phyloP scores from a whole-genome alignment of 306 rosid genomes.

The Rosa rugosa region DNA sequence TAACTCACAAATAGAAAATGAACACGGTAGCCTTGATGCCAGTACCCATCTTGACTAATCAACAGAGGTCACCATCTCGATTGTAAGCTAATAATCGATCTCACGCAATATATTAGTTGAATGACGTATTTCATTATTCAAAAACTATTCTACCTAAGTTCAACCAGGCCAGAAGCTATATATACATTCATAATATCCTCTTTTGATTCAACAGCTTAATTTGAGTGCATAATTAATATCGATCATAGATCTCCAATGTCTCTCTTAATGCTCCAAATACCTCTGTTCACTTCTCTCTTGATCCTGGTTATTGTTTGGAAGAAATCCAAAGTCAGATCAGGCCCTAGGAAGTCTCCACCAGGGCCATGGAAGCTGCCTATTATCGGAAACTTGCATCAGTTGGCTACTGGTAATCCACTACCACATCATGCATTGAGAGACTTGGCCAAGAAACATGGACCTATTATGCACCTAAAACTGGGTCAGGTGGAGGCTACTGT shows the following conservation, averaged over 20 bases:
- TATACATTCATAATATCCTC: too few relatives aligned
- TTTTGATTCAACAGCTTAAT: too few relatives aligned
- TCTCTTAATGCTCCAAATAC: neutral
- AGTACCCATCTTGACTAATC: too few relatives aligned
- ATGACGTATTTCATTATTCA: too few relatives aligned
- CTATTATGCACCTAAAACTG: slow-evolving; percentile 7
- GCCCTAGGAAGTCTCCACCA: neutral
- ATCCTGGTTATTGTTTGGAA: neutral
- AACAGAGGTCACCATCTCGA: too few relatives aligned
- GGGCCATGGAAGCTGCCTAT: slow-evolving; percentile 25
- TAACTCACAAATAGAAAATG: too few relatives aligned
- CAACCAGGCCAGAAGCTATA: too few relatives aligned
- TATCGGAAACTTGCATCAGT: slow-evolving; percentile 21
- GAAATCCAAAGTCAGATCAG: neutral
- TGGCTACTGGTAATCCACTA: slow-evolving; percentile 2
- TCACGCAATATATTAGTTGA: too few relatives aligned
- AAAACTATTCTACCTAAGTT: too few relatives aligned
- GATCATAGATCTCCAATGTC: neutral
- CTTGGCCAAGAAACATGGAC: slow-evolving; percentile 6
- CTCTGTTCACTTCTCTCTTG: neutral
- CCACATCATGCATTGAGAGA: slow-evolving; percentile 4
- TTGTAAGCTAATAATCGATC: too few relatives aligned
- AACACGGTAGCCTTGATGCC: too few relatives aligned
- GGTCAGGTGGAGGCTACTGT: neutral
- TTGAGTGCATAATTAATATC: too few relatives aligned